Conservation (phyloP, 129 eudicot species). For the Tanacetum coccineum region DNA sequence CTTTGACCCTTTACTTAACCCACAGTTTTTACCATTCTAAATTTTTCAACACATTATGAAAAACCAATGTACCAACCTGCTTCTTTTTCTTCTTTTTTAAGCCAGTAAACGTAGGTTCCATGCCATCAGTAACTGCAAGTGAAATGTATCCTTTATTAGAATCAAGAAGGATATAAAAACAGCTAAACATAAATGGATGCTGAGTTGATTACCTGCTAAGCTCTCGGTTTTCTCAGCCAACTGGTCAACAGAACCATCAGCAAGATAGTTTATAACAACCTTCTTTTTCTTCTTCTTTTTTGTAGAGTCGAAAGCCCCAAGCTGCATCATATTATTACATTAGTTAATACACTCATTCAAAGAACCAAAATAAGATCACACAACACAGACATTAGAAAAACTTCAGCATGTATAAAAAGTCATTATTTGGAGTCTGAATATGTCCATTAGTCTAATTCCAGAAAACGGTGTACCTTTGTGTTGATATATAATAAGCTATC, state of each 20-base stretch:
- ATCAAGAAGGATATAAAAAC: not conserved
- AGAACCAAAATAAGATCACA: not conserved
- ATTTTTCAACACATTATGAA: not conserved
- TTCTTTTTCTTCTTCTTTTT: slow-evolving; percentile 92
- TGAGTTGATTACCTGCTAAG: slow-evolving; percentile 38
- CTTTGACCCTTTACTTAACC: no score
- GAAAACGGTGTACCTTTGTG: no score
- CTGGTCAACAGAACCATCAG: slow-evolving; percentile 49
- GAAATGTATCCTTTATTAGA: not conserved
- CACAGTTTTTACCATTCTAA: no score
- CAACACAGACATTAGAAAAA: not conserved
- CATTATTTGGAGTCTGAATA: no score
- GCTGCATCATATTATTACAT: slow-evolving; percentile 30
- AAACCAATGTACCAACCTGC: slow-evolving; percentile 34
- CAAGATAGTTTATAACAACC: slow-evolving; percentile 59
- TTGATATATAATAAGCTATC: not conserved
- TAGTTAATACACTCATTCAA: not conserved
- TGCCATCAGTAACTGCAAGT: slow-evolving; percentile 48
- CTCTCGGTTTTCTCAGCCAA: slow-evolving; percentile 58
- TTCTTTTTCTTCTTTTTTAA: slow-evolving; percentile 79
- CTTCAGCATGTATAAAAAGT: no score
- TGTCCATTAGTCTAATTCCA: no score
- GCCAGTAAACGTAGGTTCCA: slow-evolving; percentile 60
- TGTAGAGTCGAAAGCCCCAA: slow-evolving; percentile 70
- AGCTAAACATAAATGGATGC: no score